Evolutionary conservation across 2,329 filamentous ascomycete genomes (phyloP).

Genomic region (Claviceps arundinis): DNA sequence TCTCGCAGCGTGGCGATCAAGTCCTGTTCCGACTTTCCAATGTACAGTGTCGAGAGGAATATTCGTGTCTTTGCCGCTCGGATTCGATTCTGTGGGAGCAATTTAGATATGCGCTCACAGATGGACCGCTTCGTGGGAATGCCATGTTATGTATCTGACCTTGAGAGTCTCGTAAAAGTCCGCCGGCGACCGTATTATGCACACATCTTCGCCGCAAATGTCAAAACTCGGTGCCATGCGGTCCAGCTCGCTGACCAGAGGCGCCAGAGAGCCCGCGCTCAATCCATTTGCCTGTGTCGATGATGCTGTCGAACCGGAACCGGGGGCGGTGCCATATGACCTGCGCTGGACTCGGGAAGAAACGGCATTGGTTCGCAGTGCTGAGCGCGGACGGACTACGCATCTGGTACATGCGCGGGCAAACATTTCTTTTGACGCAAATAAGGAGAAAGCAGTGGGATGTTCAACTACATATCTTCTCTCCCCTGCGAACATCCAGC

Average conservation of each 20-base stretch:
- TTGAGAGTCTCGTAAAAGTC: conserved; percentile 89
- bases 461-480: too few species aligned
- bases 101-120: neutral
- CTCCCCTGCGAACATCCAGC: too few species aligned
- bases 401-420: conserved; percentile 22
- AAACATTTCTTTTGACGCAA: conserved; percentile 15
- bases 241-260: conserved; percentile 62
- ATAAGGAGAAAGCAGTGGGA: too few species aligned
- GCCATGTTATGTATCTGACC: conserved; percentile 30
- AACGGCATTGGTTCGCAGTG: conserved; percentile 2
- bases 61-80: conserved; percentile 63
- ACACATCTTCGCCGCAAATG: conserved; percentile 66
- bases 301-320: conserved; percentile 17
- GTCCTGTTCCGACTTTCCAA: conserved; percentile 85
- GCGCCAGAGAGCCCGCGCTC: conserved; percentile 29
- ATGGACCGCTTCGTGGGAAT: neutral
- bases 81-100: conserved; percentile 54
- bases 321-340: conserved; percentile 24
- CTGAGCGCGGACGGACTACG: conserved; percentile 12
- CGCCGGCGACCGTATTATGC: conserved; percentile 64
- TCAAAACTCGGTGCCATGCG: conserved; percentile 84
- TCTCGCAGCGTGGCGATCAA: conserved; percentile 67
- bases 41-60: conserved; percentile 92
- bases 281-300: conserved; percentile 13
- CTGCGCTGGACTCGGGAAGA: conserved; percentile 24